Evolutionary conservation across 768 basidiomycete genomes (phyloP).

Genomic region (Naganishia onofrii): DNA sequence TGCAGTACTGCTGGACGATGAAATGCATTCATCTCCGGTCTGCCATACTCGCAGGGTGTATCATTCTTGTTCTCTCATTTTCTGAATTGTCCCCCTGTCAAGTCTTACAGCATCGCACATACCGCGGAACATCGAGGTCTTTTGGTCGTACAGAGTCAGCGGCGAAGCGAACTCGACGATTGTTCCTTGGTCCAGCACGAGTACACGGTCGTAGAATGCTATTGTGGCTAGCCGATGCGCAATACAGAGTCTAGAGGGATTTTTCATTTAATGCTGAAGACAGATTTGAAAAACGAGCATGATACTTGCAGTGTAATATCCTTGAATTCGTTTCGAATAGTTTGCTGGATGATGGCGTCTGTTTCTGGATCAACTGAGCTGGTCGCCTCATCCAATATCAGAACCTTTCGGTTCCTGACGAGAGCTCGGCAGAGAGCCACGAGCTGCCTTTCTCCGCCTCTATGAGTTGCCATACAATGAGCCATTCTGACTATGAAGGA

Average conservation of each 20-base stretch:
- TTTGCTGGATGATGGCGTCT: constrained; percentile 63
- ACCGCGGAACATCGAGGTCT: constrained; percentile 66
- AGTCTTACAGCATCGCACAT: constrained; percentile 68
- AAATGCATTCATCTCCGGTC: no score
- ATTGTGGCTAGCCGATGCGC: constrained; percentile 37
- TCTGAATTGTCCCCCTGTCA: constrained; percentile 58
- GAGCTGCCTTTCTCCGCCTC: constrained; percentile 68
- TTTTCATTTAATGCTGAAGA: constrained; percentile 57
- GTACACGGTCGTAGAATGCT: constrained; percentile 50
- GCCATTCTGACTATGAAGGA: not conserved
- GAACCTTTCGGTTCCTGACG: constrained; percentile 63
- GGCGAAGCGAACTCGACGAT: constrained; percentile 47
- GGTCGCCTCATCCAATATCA: constrained; percentile 45
- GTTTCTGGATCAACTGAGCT: constrained; percentile 45
- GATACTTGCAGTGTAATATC: constrained; percentile 35
- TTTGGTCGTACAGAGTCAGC: constrained; percentile 39
- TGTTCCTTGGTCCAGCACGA: constrained; percentile 47
- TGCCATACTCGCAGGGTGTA: not conserved
- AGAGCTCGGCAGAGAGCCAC: constrained; percentile 64
- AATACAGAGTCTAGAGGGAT: constrained; percentile 64
- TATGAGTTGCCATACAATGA: constrained; percentile 33
- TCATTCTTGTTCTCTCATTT: not conserved
- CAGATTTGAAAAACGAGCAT: not conserved
- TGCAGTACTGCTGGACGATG: no score
- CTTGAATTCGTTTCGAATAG: constrained; percentile 63